These are phyloP conservation scores for Termitomyces sp. DNA, from an alignment of 768 basidiomycete species.

Conservation along the genomic window DNA sequence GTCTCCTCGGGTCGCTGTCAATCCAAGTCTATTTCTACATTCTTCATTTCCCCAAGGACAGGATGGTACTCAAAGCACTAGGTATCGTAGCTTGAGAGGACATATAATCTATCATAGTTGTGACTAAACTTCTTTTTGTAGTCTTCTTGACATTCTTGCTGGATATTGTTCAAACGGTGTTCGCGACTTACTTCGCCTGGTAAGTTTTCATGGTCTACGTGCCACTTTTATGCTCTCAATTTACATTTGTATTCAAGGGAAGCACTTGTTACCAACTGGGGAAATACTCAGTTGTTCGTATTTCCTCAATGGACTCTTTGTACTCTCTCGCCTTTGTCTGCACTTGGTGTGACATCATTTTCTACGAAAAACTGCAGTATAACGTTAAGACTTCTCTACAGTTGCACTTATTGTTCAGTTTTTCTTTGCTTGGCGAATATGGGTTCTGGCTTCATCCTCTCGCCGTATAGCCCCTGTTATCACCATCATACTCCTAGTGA, in stretches of 20 bases:
- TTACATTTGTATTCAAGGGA: not conserved
- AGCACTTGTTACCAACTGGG: not conserved
- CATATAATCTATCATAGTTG: not conserved
- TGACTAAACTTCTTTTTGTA: not conserved
- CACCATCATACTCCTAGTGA: not conserved
- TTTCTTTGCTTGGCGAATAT: not conserved
- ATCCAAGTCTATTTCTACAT: constrained; percentile 1
- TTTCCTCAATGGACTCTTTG: not conserved
- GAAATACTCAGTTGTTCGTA: not conserved
- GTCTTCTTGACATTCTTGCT: not conserved
- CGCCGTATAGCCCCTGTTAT: not conserved
- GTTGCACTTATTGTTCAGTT: not conserved
- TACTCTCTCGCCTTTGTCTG: not conserved
- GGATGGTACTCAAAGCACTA: not conserved
- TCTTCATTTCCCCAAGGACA: not conserved
- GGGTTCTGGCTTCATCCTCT: not conserved
- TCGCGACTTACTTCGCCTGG: not conserved
- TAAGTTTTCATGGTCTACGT: not conserved
- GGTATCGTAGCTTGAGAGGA: not conserved
- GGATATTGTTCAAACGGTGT: not conserved
- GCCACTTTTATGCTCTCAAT: not conserved
- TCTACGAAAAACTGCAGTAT: not conserved
- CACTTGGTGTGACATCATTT: not conserved
- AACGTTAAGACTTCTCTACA: not conserved
- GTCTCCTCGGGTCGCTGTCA: not conserved